Conservation (phyloP, 495 filamentous ascomycete genomes). For the Niebla homalea region DNA sequence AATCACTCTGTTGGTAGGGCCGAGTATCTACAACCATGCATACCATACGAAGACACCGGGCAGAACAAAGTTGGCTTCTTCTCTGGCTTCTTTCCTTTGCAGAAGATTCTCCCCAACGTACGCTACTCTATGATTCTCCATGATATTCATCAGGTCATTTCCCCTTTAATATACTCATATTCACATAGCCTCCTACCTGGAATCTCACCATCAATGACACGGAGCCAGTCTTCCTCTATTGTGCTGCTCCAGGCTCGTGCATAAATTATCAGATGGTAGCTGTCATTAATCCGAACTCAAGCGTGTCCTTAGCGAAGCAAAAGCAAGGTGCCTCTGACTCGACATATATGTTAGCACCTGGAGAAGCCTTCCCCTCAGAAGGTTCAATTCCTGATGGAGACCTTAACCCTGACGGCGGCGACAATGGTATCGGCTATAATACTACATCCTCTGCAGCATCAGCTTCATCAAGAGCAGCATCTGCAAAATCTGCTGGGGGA, state of each 20-base stretch:
- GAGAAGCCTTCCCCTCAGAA: slow-evolving; percentile 27
- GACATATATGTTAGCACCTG: slow-evolving; percentile 30
- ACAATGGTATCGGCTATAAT: background rate
- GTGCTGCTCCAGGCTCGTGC: slow-evolving; percentile 30
- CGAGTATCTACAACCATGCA: slow-evolving; percentile 41
- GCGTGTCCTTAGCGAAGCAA: slow-evolving; percentile 24
- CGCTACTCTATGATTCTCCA: background rate
- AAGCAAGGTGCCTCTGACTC: slow-evolving; percentile 20
- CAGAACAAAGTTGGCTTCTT: slow-evolving; percentile 32
- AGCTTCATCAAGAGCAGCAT: slow-evolving; percentile 5
- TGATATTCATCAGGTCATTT: no score
- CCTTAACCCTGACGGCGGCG: no score
- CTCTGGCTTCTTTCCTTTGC: slow-evolving; percentile 27
- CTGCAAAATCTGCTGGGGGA: background rate
- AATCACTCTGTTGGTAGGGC: slow-evolving; percentile 47
- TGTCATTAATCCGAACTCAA: slow-evolving; percentile 29
- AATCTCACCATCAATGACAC: background rate
- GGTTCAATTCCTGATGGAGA: slow-evolving; percentile 10
- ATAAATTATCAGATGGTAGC: slow-evolving; percentile 30
- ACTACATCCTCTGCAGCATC: slow-evolving; percentile 4
- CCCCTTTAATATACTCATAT: no score
- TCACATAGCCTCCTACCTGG: no score
- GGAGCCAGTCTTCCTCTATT: slow-evolving; percentile 31
- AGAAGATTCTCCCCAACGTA: slow-evolving; percentile 25
- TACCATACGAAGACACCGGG: slow-evolving; percentile 40